Base-by-base conservation (phyloP, 2,329 filamentous ascomycete species). In the Colletotrichum zoysiae region DNA sequence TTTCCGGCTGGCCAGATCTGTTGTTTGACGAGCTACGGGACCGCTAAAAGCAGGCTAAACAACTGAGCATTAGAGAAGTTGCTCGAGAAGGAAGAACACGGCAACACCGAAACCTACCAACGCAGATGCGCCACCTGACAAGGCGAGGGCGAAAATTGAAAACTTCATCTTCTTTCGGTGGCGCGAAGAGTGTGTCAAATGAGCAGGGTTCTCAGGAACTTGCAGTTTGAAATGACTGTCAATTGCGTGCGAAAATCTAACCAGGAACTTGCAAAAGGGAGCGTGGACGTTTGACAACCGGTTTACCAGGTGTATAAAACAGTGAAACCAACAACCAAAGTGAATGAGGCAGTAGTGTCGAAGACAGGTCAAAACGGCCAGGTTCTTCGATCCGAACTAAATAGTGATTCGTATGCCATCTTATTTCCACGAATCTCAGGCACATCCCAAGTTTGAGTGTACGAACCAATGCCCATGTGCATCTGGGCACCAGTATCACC, bases 381-480 rank as follows among this genome's bases (percentile, higher is more conserved):
- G 59, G 65, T 71, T 71, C 69, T 50, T 69, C 55, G 59, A 60
- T 71, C 69, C 60, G 65, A 71, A 69, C 69, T 71, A 69, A 69
- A 69, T 71, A 69, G 65, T 42, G 55, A 64, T 50, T 56, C 18
- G 59, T 59, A 71, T 71, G 69, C 65, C 69, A 71, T 69, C 69
- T 56, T 35, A 71, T 64, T 56, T 69, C 53, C 30, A 60, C 16
- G 46, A 71, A 58, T 46, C 40, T 35, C 65, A 59, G n/a, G 63
- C 42, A 61, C 69, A 56, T 71, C 69, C 69, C 55, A 69, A 64
- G 65, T 64, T 55, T 60, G 51, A 64, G 69, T 44, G 69, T 44
- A 69, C 59, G 69, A 69, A 64, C 65, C 69, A 71, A 60, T 50
- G 33, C 23, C 59, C 55, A 55, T 46, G 59, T 58, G 55, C 65